Base-by-base conservation (phyloP, 352 stramenopile species). In the Pythium aquatile region DNA sequence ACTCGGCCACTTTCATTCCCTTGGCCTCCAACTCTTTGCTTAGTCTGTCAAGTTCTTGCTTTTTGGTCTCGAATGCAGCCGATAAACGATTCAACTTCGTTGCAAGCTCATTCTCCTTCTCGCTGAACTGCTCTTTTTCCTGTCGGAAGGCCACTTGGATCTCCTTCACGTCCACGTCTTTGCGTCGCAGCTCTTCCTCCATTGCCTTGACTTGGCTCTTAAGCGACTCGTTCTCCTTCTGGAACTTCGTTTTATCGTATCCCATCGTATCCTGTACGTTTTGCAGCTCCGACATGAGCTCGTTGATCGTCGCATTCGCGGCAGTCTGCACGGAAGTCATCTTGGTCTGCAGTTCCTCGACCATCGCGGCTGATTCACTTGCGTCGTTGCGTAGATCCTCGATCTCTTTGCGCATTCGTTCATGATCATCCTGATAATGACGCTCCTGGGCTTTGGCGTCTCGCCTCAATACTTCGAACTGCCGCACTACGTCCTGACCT, bases 281-380 rank as follows among this genome's bases (percentile, higher is more conserved):
- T 58, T 90, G 82, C 9, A 92, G 39, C 60, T 92, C 83, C 6
- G 42, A 58, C 51, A 90, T 76, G 2, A 92, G 61, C 26, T 92
- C 83, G 60, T 92, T 87, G 51, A 92, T 90, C 8, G 83, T 92
- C 0, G 83, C 83, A 66, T 92, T 92, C 14, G 83, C 83, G 5
- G 83, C 83, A 61, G 56, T 87, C 62, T 92, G 83, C 28, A 92
- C 81, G 0, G 83, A 86, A 16, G 74, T 78, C 56, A 92, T 78
- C 58, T 92, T 89, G 13, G 54, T 65, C 44, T 92, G 83, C 32
- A 92, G 49, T 58, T 90, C 79, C 42, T 90, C 83, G 0, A 75
- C 65, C 8, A 83, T 58, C 0, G 73, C 70, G 16, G 46, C 63
- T 1, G 60, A 68, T 24, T 93, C 83, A 26, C 63, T 73, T 10